Percentiles rank a stretch among this genome's conserved stretches.
Evolutionary conservation across 2,329 filamentous ascomycete genomes (phyloP).

Genomic region (Pestalotiopsis sp.): DNA sequence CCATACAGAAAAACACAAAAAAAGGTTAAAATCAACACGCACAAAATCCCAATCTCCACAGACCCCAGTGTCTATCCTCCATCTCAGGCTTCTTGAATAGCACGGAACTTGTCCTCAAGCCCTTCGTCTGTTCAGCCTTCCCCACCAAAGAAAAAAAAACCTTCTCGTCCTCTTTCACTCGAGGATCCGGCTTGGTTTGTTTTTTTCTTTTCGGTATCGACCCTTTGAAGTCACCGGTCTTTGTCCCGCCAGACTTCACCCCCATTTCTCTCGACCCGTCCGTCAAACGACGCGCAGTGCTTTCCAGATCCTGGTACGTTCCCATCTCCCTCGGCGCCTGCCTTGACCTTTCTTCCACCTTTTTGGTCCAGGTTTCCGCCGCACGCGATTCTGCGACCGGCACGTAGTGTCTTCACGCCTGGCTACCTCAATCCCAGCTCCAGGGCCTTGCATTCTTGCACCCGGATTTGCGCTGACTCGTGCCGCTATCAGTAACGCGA

Average conservation of each 20-base stretch:
- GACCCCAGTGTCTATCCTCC: conserved; percentile 14
- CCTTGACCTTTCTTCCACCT: background rate
- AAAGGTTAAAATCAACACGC: conserved; percentile 59
- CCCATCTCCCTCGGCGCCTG: background rate
- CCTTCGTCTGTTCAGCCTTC: conserved; percentile 16
- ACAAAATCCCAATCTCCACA: conserved; percentile 39
- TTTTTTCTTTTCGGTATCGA: background rate
- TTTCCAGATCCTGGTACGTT: conserved; percentile 9
- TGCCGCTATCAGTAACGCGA: background rate
- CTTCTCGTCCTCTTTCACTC: background rate
- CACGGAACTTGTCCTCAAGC: conserved; percentile 5
- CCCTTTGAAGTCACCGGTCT: conserved; percentile 10
- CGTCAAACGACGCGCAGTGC: conserved; percentile 6
- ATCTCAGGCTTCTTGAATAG: conserved; percentile 8
- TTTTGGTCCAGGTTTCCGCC: background rate
- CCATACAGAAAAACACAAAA: conserved; percentile 56
- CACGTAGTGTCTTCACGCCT: background rate
- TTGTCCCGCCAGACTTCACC: conserved; percentile 9
- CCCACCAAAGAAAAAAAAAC: conserved; percentile 14
- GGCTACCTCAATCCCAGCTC: background rate
- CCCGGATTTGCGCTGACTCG: background rate
- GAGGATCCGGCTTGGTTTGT: background rate
- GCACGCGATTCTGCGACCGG: background rate
- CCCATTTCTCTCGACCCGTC: background rate
- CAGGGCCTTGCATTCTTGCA: background rate